phyloP scores from a whole-genome alignment of 2,329 filamentous ascomycete genomes.

The Talaromyces sp. region DNA sequence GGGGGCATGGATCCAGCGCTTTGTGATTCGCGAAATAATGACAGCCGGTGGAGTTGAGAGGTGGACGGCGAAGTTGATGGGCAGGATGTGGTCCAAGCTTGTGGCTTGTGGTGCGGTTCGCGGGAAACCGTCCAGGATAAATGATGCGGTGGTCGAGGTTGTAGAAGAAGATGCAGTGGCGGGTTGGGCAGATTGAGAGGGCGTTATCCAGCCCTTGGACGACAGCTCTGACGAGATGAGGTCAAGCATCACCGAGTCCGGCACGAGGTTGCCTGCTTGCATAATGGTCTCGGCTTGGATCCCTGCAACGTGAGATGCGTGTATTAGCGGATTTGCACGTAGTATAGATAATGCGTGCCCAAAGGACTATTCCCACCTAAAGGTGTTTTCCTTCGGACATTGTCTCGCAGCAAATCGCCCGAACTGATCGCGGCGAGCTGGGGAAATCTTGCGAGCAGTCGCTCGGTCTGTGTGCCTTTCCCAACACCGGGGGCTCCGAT shows the following conservation, averaged over 20 bases:
- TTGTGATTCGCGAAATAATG: conserved; percentile 82
- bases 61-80: conserved; percentile 91
- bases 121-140: conserved; percentile 94
- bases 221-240: conserved; percentile 87
- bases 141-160: conserved; percentile 62
- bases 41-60: conserved; percentile 80
- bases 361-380: conserved; percentile 56
- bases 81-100: conserved; percentile 72
- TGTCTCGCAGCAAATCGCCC: conserved; percentile 83
- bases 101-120: conserved; percentile 76
- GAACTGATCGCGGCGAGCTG: conserved; percentile 89
- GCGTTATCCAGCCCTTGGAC: conserved; percentile 73
- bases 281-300: conserved; percentile 87
- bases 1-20: conserved; percentile 87
- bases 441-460: conserved; percentile 78
- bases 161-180: conserved; percentile 24
- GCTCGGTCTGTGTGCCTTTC: conserved; percentile 92
- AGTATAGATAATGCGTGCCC: too few species aligned
- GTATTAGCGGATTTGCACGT: not conserved
- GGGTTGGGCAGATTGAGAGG: conserved; percentile 18
- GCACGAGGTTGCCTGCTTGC: conserved; percentile 81
- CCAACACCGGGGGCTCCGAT: conserved; percentile 94
- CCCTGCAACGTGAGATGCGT: conserved; percentile 47
- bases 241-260: conserved; percentile 84
- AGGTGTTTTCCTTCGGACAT: conserved; percentile 83